Base-by-base conservation (phyloP, 108 stramenopile genomes). In the Schizochytrium sp. region DNA sequence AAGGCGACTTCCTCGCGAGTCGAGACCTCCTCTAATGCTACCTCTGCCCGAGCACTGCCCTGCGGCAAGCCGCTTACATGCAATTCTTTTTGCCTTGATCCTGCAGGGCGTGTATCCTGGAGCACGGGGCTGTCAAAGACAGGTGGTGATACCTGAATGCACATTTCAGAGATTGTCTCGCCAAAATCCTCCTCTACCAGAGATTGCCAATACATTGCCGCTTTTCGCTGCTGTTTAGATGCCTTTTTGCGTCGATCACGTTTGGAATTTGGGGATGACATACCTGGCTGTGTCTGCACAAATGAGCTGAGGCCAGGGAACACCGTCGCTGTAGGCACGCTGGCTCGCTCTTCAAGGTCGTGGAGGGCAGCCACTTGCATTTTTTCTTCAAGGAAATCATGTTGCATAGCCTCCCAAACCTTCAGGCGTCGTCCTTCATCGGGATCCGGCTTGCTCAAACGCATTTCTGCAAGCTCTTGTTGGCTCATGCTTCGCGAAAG, bases 301-400 rank as follows among this genome's bases (percentile, higher is more conserved):
- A 38, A 44, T 15, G 7, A 38, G 28, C 40, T 38, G 42, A 69
- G 10, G 19, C 19, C 28, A 7, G 64, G 64, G 44, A 69, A 69
- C 2, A 38, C 10, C 8, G 64, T 69, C 64, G 64, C 64, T 28
- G 2, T 13, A 38, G 64, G 64, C 5, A 69, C 44, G 12, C 12
- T 69, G 12, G 64, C 64, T 38, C 64, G 64, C 64, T 69, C 64
- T 2, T 69, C 64, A 3, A 69, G 64, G 28, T 69, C 64, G 7
- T 44, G 64, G 44, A 69, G 64, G 42, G 64, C 7, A 15, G 28
- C 64, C 1, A 69, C 64, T 69, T 69, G 64, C 44, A 8, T 7
- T 44, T 69, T 69, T 7, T 44, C 42, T 69, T 12, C 64, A 8
- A 69, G 42, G 44, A 69, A 69, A 44, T 69, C 64, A 5, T 38